Evolutionary conservation across 768 basidiomycete species (phyloP), one percentile per base, ranked within the genome.

Genomic region (Macrolepiota fuliginosa): DNA sequence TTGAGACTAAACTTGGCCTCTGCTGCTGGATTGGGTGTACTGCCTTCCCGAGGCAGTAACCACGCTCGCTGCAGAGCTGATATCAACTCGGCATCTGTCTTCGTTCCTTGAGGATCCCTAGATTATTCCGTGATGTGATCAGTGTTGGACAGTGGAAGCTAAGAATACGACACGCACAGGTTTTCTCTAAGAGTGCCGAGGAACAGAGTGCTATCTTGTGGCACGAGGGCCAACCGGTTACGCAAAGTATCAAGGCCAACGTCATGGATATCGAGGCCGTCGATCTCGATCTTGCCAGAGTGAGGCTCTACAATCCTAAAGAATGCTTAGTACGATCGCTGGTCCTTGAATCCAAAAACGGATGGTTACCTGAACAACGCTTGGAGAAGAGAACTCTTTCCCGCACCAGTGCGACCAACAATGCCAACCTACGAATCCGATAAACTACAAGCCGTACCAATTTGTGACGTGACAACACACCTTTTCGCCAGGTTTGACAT

Each of bases 1-100:
- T 87, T 83, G 36, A 91, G 73, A 62, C 83, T 83, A 72, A 90
- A 90, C 69, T 92, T 92, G n/a, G 82, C 78, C 64, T 86, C 82
- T 6, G 80, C 77, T 40, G 69, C 67, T 13, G 83, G 71, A 65
- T 85, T 78, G 25, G 73, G 59, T 11, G 73, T 61, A 9, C 50
- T 39, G 6, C 83, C 84, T 29, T 79, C 76, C 19, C 74, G 71
- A 1, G 84, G 85, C 12, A 90, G 77, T 12, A 91, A 76, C 74
- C 83, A 85, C 12, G 85, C 82, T 49, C 85, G 73, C 58, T 83
- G 83, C 3, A 91, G 79, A 17, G 83, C 80, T 1, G 83, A 81
- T 42, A 91, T 83, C 17, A 88, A 69, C 65, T 88, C 84, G 0
- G 82, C 83, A 70, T 90, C 88, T 1, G 83, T 84, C 24, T 77